Percentiles rank a stretch among this genome's conserved stretches.
phyloP scores from a whole-genome alignment of 495 filamentous ascomycete genomes.

The Penicillium diatomitis region DNA sequence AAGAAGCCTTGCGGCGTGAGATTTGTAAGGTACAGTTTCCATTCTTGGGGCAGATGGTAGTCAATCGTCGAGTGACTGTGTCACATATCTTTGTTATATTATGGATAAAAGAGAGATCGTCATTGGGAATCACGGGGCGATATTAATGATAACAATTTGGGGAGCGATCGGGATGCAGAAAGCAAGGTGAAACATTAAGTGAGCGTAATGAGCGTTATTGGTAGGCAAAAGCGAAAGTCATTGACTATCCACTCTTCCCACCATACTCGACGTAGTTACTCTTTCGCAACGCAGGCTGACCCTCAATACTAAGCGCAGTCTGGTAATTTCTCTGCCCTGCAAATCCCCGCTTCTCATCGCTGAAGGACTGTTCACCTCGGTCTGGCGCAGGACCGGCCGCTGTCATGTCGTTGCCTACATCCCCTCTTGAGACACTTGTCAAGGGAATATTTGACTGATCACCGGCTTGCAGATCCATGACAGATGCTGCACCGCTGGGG shows the following conservation, averaged over 20 bases:
- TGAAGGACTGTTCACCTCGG: constrained; percentile 7
- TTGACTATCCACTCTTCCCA: constrained; percentile 17
- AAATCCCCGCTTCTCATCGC: constrained; percentile 39
- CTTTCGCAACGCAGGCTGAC: constrained; percentile 13
- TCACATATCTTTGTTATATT: too few species aligned
- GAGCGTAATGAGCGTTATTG: neutral
- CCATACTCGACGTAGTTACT: constrained; percentile 37
- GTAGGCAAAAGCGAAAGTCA: neutral
- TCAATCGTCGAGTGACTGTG: too few species aligned
- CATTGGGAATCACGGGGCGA: too few species aligned
- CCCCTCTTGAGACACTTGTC: constrained; percentile 17
- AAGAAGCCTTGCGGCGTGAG: too few species aligned
- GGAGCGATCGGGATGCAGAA: neutral
- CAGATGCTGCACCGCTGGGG: neutral
- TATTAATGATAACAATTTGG: too few species aligned
- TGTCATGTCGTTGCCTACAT: constrained; percentile 15
- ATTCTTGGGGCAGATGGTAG: too few species aligned
- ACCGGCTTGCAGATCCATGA: constrained; percentile 16
- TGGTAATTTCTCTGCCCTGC: constrained; percentile 30
- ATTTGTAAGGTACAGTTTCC: too few species aligned
- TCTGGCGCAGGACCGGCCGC: constrained; percentile 3
- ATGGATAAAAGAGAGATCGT: too few species aligned
- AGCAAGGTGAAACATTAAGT: neutral
- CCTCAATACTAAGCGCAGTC: constrained; percentile 17
- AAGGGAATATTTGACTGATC: constrained; percentile 19